These are phyloP conservation scores for Alternaria sp. DNA, from an alignment of 2,329 filamentous ascomycete genomes.

Conservation along the genomic window DNA sequence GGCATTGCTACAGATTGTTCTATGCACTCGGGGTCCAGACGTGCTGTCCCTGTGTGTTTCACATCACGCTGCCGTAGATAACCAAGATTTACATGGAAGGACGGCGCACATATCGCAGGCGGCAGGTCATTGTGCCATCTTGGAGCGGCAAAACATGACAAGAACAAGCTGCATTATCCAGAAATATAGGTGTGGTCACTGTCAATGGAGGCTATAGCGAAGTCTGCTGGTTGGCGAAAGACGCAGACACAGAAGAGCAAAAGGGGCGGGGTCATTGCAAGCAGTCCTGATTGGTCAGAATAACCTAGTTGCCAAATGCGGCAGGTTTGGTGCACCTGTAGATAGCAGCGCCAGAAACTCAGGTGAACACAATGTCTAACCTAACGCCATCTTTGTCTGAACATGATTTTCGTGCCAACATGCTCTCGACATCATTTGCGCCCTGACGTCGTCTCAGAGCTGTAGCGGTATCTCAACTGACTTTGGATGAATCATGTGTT, in stretches of 20 bases:
- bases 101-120: neutral
- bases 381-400: neutral
- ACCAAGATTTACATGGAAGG: neutral
- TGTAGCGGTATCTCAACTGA: neutral
- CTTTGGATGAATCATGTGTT: neutral
- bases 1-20: neutral
- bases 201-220: neutral
- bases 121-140: neutral
- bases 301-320: constrained; percentile 3
- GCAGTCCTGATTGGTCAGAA: neutral
- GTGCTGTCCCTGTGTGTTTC: neutral
- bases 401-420: neutral
- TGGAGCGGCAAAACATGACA: neutral
- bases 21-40: neutral
- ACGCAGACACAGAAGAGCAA: too few relatives aligned
- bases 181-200: neutral
- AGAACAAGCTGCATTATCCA: neutral
- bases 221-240: neutral
- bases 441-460: neutral
- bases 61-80: neutral
- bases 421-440: neutral
- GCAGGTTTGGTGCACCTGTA: neutral
- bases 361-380: neutral
- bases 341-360: neutral
- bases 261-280: neutral